Conservation (phyloP, 1,284 basidiomycete genomes). For the Lignosus rhinocerotis region DNA sequence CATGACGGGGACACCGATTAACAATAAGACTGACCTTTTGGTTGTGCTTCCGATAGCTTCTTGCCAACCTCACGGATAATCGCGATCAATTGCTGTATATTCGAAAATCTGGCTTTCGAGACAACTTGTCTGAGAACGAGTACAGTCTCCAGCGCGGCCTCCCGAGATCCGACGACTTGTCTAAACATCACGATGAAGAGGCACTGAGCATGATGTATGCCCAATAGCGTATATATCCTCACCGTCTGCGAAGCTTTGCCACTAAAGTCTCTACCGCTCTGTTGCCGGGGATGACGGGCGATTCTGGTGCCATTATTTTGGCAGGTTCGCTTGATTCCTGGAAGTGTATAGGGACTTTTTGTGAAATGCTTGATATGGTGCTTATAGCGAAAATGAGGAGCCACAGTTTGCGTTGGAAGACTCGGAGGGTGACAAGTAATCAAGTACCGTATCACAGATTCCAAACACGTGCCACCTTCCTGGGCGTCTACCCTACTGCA, state of each 20-base stretch:
- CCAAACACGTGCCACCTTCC: too few species aligned
- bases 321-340: too few species aligned
- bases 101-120: slow-evolving; percentile 81
- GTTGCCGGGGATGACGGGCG: slow-evolving; percentile 24
- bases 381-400: too few species aligned
- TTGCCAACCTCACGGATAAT: slow-evolving; percentile 83
- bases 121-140: slow-evolving; percentile 88
- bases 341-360: too few species aligned
- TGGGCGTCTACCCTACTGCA: too few species aligned
- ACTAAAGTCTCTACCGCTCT: slow-evolving; percentile 32
- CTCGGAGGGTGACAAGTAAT: too few species aligned
- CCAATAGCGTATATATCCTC: slow-evolving; percentile 2
- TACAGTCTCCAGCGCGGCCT: slow-evolving; percentile 88
- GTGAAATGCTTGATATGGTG: too few species aligned
- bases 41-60: slow-evolving; percentile 84
- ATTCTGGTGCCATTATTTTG: slow-evolving; percentile 25
- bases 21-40: slow-evolving; percentile 69
- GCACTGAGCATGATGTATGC: not conserved
- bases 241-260: slow-evolving; percentile 33
- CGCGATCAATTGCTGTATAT: slow-evolving; percentile 83
- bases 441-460: too few species aligned
- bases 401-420: too few species aligned
- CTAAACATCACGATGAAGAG: slow-evolving; percentile 39
- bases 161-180: slow-evolving; percentile 86
- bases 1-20: not conserved